These are phyloP conservation scores for Pyricularia grisea DNA, from an alignment of 2,329 filamentous ascomycete genomes.

Conservation along the genomic window DNA sequence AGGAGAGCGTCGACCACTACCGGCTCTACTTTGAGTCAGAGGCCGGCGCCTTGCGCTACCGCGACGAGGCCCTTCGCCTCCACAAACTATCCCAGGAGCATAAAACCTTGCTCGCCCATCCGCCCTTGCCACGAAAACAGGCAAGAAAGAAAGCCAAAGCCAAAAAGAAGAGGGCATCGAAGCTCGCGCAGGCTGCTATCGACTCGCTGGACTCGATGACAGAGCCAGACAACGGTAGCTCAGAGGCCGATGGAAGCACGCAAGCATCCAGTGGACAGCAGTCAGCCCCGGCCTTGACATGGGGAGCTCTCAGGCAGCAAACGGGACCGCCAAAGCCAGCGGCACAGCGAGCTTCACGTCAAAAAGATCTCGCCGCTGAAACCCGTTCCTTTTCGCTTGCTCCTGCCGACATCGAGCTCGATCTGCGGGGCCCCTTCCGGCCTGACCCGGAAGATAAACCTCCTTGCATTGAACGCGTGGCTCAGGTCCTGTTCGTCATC, in stretches of 20 bases:
- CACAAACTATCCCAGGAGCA: conserved; percentile 19
- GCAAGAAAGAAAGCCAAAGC: conserved; percentile 6
- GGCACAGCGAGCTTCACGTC: neutral
- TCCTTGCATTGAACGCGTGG: conserved; percentile 14
- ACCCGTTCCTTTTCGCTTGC: conserved; percentile 38
- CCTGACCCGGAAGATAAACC: conserved; percentile 12
- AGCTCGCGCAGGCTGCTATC: neutral
- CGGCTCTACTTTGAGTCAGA: conserved; percentile 57
- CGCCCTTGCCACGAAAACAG: conserved; percentile 17
- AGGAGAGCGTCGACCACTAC: conserved; percentile 56
- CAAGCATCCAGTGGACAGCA: neutral
- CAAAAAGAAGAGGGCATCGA: neutral
- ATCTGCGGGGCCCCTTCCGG: conserved; percentile 7
- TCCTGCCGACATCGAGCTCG: conserved; percentile 24
- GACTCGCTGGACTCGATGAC: neutral
- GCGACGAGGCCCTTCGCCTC: conserved; percentile 40
- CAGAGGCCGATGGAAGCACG: neutral
- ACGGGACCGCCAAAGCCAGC: neutral
- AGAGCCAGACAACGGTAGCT: neutral
- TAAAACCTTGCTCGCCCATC: conserved; percentile 14
- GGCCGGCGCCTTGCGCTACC: conserved; percentile 52
- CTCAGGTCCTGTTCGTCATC: conserved; percentile 26
- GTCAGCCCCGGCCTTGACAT: neutral
- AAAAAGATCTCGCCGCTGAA: conserved; percentile 21
- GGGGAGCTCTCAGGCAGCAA: neutral